Percentiles rank a stretch among this genome's conserved stretches.
Evolutionary conservation across 805 yeast genomes (phyloP).

Genomic region (Lipomyces mesembrius): DNA sequence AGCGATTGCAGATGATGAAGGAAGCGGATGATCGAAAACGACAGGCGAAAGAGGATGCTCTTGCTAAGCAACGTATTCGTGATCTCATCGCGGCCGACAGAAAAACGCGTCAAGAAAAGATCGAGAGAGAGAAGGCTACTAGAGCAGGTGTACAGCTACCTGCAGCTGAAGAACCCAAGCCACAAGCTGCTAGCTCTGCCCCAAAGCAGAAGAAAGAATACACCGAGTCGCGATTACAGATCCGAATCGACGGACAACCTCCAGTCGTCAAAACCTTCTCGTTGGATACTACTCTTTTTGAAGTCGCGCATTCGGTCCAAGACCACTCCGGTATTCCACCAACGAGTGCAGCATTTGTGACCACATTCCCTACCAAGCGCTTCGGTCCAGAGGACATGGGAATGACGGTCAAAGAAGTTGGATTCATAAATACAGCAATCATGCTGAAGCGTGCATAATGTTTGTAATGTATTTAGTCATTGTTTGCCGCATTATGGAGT

Average conservation of each 20-base stretch:
- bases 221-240: constrained; percentile 38
- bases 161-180: constrained; percentile 16
- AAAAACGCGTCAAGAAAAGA: constrained; percentile 41
- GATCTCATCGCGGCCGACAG: constrained; percentile 47
- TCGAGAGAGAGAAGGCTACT: constrained; percentile 28
- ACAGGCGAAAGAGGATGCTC: constrained; percentile 43
- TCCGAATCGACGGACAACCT: constrained; percentile 39
- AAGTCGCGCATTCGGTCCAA: constrained; percentile 41
- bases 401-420: constrained; percentile 43
- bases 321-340: constrained; percentile 38
- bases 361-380: constrained; percentile 44
- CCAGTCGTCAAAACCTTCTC: constrained; percentile 42
- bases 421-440: constrained; percentile 44
- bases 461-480: not conserved
- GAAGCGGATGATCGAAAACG: constrained; percentile 44
- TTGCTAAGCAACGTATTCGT: constrained; percentile 43
- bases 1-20: constrained; percentile 43
- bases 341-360: constrained; percentile 38
- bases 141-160: constrained; percentile 24
- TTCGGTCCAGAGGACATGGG: constrained; percentile 38
- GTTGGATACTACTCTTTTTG: constrained; percentile 40
- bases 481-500: not conserved
- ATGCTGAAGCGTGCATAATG: constrained; percentile 32
- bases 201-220: constrained; percentile 32
- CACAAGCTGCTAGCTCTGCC: constrained; percentile 34